phyloP scores from a whole-genome alignment of 2,329 filamentous ascomycete species.

The Pestalotiopsis sp. region DNA sequence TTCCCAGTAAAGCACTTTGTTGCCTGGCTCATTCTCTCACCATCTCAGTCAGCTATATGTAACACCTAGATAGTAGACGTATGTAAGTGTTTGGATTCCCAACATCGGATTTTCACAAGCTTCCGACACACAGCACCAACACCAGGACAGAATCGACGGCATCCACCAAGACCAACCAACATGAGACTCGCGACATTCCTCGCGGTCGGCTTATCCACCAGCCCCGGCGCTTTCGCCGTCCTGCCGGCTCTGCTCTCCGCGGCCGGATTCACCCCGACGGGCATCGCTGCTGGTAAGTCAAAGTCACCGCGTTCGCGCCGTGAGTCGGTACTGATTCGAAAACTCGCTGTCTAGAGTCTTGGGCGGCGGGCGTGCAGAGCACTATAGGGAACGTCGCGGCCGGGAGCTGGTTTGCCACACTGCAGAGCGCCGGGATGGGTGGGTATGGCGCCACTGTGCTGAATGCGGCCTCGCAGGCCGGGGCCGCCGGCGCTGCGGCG shows the following conservation, averaged over 20 bases:
- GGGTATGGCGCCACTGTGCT: conserved; percentile 18
- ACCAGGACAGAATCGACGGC: too few species aligned
- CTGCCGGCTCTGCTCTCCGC: background rate
- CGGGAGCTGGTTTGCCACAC: conserved; percentile 27
- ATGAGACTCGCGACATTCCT: too few species aligned
- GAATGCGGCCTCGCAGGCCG: background rate
- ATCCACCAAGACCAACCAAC: too few species aligned
- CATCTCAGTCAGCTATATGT: too few species aligned
- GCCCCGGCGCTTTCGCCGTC: too few species aligned
- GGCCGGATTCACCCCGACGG: background rate
- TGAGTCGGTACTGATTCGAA: background rate
- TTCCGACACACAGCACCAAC: too few species aligned
- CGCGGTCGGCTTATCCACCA: too few species aligned
- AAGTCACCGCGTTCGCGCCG: background rate
- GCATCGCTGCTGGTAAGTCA: background rate
- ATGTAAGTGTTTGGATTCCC: too few species aligned
- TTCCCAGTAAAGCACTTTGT: too few species aligned
- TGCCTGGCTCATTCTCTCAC: too few species aligned
- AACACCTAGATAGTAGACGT: too few species aligned
- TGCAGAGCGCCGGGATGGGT: conserved; percentile 34
- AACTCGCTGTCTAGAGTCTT: conserved; percentile 20
- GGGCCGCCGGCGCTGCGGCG: background rate
- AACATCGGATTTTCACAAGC: too few species aligned
- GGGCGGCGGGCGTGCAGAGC: conserved; percentile 29
- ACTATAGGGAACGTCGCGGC: conserved; percentile 30